These are phyloP conservation scores for Annona cherimola DNA, from an alignment of 164 flowering plant genomes.

Conservation along the genomic window DNA sequence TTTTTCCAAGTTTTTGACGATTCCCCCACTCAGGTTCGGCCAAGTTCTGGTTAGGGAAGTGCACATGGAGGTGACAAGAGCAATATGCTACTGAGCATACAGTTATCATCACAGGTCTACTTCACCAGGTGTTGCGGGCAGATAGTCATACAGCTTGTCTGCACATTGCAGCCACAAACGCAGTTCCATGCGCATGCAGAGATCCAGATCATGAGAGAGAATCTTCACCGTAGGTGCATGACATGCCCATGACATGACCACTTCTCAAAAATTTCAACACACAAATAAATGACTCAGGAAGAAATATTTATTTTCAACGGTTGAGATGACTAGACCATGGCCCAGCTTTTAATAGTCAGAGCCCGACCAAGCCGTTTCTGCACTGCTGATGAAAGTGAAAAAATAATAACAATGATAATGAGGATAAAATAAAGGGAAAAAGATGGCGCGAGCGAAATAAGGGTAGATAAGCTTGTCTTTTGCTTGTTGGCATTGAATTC, in stretches of 20 bases:
- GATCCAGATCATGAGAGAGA: too few species aligned
- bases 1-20: too few species aligned
- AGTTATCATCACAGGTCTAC: too few species aligned
- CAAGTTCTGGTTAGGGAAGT: too few species aligned
- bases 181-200: too few species aligned
- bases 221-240: too few species aligned
- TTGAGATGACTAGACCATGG: slow-evolving; percentile 21
- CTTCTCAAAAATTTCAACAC: not conserved
- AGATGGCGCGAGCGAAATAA: slow-evolving; percentile 13
- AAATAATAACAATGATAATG: not conserved
- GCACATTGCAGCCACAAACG: too few species aligned
- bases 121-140: too few species aligned
- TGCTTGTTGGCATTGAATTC: slow-evolving; percentile 43
- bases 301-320: not conserved
- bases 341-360: slow-evolving; percentile 28
- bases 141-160: too few species aligned
- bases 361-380: slow-evolving; percentile 24
- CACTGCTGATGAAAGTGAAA: not conserved
- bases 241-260: not conserved
- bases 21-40: too few species aligned
- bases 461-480: slow-evolving; percentile 27
- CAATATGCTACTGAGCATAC: too few species aligned
- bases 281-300: not conserved
- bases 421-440: not conserved
- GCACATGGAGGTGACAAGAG: too few species aligned